Percentiles rank a stretch among this genome's conserved stretches.
Conservation (phyloP, 305 asterid genomes). For the Plantago coronopus region DNA sequence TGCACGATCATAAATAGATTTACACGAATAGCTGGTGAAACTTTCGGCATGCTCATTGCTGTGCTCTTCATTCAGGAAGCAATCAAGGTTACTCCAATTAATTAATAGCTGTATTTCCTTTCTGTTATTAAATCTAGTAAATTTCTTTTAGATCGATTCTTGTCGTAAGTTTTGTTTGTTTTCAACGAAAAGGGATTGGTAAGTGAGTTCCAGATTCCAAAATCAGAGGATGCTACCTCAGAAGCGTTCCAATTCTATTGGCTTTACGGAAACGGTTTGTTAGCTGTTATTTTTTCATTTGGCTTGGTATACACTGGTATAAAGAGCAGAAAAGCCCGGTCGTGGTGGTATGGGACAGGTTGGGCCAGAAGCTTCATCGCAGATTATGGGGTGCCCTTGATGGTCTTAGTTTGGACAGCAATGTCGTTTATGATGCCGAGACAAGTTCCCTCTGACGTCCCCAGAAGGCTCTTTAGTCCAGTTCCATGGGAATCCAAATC, state of each 20-base stretch:
- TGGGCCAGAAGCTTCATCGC: slow-evolving; percentile 59
- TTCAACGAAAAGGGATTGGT: slow-evolving; percentile 42
- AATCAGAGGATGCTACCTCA: slow-evolving; percentile 34
- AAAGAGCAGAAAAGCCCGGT: slow-evolving; percentile 58
- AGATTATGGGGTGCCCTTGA: slow-evolving; percentile 79
- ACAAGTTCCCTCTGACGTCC: slow-evolving; percentile 62
- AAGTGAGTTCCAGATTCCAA: slow-evolving; percentile 54
- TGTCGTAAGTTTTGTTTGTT: not conserved
- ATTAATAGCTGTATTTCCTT: no score
- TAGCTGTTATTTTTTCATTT: slow-evolving; percentile 54
- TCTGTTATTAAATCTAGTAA: no score
- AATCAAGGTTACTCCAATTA: slow-evolving; percentile 45
- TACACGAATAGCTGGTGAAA: slow-evolving; percentile 80
- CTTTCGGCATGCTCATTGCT: slow-evolving; percentile 76
- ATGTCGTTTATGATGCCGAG: slow-evolving; percentile 46
- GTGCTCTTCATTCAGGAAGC: slow-evolving; percentile 82
- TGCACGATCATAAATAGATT: slow-evolving; percentile 55
- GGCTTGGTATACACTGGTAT: slow-evolving; percentile 55
- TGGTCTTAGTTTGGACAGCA: slow-evolving; percentile 66
- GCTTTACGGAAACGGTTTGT: slow-evolving; percentile 73
- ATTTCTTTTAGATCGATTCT: no score
- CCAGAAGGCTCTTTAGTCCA: slow-evolving; percentile 59
- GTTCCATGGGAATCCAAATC: slow-evolving; percentile 68
- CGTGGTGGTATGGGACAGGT: slow-evolving; percentile 73
- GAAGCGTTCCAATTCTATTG: slow-evolving; percentile 49